Percentiles rank a stretch among this genome's conserved stretches.
Evolutionary conservation across 352 stramenopile genomes (phyloP).

Genomic region (Phytophthora sojae): DNA sequence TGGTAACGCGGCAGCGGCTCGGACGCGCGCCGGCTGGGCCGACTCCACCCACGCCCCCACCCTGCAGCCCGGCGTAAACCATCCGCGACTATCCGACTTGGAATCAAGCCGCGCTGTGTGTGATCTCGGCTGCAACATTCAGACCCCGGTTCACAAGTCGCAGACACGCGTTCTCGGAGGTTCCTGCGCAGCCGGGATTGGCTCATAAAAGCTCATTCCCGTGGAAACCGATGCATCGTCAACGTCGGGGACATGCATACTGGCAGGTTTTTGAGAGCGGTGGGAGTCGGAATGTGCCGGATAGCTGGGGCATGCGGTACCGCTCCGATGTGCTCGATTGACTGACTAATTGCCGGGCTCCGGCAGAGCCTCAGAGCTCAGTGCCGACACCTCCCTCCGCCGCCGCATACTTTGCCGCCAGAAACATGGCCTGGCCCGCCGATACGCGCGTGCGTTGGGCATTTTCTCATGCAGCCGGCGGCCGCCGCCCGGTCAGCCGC

Average conservation of each 20-base stretch:
- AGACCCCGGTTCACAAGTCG: conserved; percentile 11
- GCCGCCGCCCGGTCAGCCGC: conserved; percentile 1
- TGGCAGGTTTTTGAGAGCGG: neutral
- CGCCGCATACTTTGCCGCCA: neutral
- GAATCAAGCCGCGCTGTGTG: conserved; percentile 12
- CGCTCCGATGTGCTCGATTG: conserved; percentile 1
- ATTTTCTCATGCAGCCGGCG: conserved; percentile 28
- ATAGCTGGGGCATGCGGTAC: conserved; percentile 5
- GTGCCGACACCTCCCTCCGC: neutral
- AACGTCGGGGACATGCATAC: neutral
- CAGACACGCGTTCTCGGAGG: conserved; percentile 7
- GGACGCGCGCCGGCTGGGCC: neutral
- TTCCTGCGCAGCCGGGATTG: neutral
- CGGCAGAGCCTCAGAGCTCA: too few relatives aligned
- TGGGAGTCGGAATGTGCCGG: conserved; percentile 1
- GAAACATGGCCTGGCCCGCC: conserved; percentile 11
- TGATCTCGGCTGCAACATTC: neutral
- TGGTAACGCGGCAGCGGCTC: conserved; percentile 2
- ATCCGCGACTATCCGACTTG: conserved; percentile 21
- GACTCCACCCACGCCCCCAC: conserved; percentile 1
- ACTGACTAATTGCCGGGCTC: neutral
- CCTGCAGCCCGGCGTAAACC: conserved; percentile 6
- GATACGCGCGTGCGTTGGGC: conserved; percentile 1
- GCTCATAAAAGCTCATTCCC: neutral
- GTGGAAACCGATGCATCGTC: neutral